phyloP scores from a whole-genome alignment of 2,329 filamentous ascomycete species.

The Botrytis pseudocinerea region DNA sequence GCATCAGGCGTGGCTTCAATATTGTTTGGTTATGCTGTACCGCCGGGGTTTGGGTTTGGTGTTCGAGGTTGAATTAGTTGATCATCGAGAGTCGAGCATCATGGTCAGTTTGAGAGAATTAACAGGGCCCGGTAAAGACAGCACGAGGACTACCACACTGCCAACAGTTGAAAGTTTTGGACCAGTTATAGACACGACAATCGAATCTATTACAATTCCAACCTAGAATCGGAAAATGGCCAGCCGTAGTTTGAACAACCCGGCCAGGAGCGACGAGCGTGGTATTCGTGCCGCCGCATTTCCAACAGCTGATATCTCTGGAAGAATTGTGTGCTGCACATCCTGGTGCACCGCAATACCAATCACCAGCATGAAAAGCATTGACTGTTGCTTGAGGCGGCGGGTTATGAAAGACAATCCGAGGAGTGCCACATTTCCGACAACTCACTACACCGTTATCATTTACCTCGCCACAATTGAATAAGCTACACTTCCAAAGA shows the following conservation, averaged over 20 bases:
- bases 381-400: background rate
- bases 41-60: no score
- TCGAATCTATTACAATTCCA: background rate
- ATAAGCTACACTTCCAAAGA: background rate
- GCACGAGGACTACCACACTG: background rate
- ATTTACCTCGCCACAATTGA: background rate
- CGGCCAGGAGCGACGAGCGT: background rate
- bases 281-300: background rate
- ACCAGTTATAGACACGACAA: background rate
- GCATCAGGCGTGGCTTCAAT: no score
- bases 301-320: background rate
- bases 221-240: background rate
- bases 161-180: background rate
- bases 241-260: background rate
- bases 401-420: background rate
- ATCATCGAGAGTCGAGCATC: no score
- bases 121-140: background rate
- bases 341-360: background rate
- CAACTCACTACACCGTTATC: background rate
- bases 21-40: no score
- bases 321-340: background rate
- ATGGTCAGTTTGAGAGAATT: background rate
- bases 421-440: background rate
- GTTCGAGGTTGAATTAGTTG: no score
- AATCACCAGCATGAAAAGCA: background rate